Conservation (phyloP, 176 grass and related monocot species). For the Secale cereale region DNA sequence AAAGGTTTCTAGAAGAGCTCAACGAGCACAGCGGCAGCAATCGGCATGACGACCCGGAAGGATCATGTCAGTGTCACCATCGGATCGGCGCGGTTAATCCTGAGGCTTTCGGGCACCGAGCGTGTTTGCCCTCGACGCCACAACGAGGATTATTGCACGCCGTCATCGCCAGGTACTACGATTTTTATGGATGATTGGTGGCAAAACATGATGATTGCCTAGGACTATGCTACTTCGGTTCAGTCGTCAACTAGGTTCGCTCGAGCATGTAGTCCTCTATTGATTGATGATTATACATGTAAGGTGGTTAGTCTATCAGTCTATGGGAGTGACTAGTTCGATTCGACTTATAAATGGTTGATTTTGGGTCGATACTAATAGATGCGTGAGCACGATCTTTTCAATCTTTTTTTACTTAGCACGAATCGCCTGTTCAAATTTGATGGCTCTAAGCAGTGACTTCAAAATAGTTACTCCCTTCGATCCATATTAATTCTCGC, state of each 20-base stretch:
- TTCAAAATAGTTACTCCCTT: too few relatives aligned
- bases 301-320: too few relatives aligned
- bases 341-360: too few relatives aligned
- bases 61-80: neutral
- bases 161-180: neutral
- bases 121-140: conserved; percentile 21
- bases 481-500: too few relatives aligned
- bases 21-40: neutral
- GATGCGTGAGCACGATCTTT: too few relatives aligned
- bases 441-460: too few relatives aligned
- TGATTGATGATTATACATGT: too few relatives aligned
- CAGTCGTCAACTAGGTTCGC: too few relatives aligned
- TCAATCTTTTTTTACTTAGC: too few relatives aligned
- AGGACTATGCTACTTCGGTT: neutral
- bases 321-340: too few relatives aligned
- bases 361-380: too few relatives aligned
- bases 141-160: neutral
- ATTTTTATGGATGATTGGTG: neutral
- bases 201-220: neutral
- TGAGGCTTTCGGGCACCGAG: neutral
- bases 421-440: too few relatives aligned
- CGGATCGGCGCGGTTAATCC: neutral
- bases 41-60: neutral
- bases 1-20: neutral
- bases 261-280: neutral